These are phyloP conservation scores for Exophiala bonariae DNA, from an alignment of 2,329 filamentous ascomycete species.

Conservation along the genomic window DNA sequence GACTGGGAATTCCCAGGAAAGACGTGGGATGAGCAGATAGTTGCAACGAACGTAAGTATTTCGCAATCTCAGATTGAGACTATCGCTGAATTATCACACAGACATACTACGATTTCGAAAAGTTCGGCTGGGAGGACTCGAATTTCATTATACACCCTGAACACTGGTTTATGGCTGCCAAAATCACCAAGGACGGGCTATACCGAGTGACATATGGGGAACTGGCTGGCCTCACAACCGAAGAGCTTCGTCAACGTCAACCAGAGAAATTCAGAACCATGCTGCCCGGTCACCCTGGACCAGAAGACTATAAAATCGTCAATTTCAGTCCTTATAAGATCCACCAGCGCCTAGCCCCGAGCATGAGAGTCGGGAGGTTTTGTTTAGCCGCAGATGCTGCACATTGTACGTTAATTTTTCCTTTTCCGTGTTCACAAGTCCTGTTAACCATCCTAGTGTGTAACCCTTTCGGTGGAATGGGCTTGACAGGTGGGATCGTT, in stretches of 20 bases:
- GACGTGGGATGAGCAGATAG: constrained; percentile 26
- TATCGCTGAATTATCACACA: no score
- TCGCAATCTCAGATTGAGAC: no score
- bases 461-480: constrained; percentile 56
- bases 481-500: constrained; percentile 65
- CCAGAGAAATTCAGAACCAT: constrained; percentile 58
- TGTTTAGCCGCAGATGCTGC: constrained; percentile 63
- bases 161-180: constrained; percentile 64
- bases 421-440: neutral
- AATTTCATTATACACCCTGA: constrained; percentile 63
- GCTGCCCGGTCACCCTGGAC: constrained; percentile 60
- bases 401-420: constrained; percentile 41
- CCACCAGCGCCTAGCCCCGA: constrained; percentile 60
- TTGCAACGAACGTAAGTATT: constrained; percentile 25
- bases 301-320: constrained; percentile 56
- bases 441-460: constrained; percentile 9
- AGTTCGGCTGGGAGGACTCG: constrained; percentile 34
- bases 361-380: constrained; percentile 59
- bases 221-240: constrained; percentile 50
- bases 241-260: constrained; percentile 56
- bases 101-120: constrained; percentile 63
- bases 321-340: constrained; percentile 62
- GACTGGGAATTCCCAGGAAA: constrained; percentile 21
- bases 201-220: constrained; percentile 68
- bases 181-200: constrained; percentile 58